Base-by-base conservation (phyloP, 78 protist species). In the Dictyostelium citrinum region DNA sequence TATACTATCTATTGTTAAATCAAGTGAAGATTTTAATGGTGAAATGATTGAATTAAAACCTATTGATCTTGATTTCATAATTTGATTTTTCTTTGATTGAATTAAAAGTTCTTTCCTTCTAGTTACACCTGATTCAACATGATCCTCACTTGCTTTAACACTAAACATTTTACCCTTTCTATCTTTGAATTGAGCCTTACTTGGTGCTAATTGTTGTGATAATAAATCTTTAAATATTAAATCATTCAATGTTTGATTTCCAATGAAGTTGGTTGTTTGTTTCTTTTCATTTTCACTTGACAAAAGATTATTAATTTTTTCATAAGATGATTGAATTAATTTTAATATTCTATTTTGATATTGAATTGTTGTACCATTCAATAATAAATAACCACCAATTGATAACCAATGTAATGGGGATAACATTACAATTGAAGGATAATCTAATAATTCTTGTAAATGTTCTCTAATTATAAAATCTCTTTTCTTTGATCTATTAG, bases 91-190 rank as follows among this genome's bases (percentile, higher is more conserved):
- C 27, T 75, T 70, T 7, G 91, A 71, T 46, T 82, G 91, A 12
- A 71, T 9, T 33, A 37, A n/a, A 11, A 91, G 29, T 61, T 82
- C 95, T 55, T 82, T 81, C 20, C 95, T 60, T 58, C 95, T 31
- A 12, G 95, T 83, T 2, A 91, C 82, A 51, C 91, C 95, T 31
- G 88, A 58, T 46, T 91, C 95, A 45, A 83, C 76, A 67, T 76
- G 83, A 8, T 91, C 91, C 24, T 91, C 95, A 49, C 91, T 83
- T 31, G 95, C 95, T 39, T 91, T 91, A 3, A 91, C 95, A 83
- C 91, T 83, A 37, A 91, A 91, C 95, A 91, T 91, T 55, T 91
- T 83, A 27, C 95, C 90, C 24, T 91, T 91, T 35, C 90, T 90
- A 46, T 91, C 95, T 29, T 27, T 24, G 29, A 82, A 81, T 49